Base-by-base conservation (phyloP, 768 basidiomycete genomes). In the Mycena vitilis region DNA sequence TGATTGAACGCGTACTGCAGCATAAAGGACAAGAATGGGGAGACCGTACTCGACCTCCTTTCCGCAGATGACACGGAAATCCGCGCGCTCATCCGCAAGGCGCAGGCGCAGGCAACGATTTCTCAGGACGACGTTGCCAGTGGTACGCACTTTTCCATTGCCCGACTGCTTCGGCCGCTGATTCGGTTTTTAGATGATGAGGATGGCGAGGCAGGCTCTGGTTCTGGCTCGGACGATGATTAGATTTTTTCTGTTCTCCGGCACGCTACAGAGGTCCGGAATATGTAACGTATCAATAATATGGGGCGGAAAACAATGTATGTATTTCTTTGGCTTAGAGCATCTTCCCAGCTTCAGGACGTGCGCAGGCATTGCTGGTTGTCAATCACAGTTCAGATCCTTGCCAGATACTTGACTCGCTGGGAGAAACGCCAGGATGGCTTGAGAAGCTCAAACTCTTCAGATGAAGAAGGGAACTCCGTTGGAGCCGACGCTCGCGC, bases 1-100 rank as follows among this genome's bases (percentile, higher is more conserved):
- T 11, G 30, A 51, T 54, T 63, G 30, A 52, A 11, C 9, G 49
- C 22, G 44, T 16, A 22, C 47, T 52, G 18, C 72, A 94, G 93
- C 65, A 88, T 94, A 75, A 89, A 87, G 74, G 89, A 95, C 79
- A 91, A 90, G 81, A 82, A 88, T 63, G 89, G 89, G 23, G 83
- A 87, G 37, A 85, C 85, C 2, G 83, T 84, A 0, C 51, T 85
- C 18, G 89, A 93, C 70, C 77, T 91, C 11, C 78, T 94, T 12
- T 83, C 86, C 16, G 76, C 77, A 2, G 82, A 84, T 34, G 91
- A 91, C 71, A 77, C 77, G n/a, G 84, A 85, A 37, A 84, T 87
- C 22, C 78, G 81, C 40, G 76, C 74, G 1, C 78, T 89, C 49
- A 81, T 95, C 65, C 81, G 85, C 63, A 87, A 88, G 71, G 75